Base-by-base conservation (phyloP, 2,329 filamentous ascomycete genomes). In the Trichoderma koningiopsis region DNA sequence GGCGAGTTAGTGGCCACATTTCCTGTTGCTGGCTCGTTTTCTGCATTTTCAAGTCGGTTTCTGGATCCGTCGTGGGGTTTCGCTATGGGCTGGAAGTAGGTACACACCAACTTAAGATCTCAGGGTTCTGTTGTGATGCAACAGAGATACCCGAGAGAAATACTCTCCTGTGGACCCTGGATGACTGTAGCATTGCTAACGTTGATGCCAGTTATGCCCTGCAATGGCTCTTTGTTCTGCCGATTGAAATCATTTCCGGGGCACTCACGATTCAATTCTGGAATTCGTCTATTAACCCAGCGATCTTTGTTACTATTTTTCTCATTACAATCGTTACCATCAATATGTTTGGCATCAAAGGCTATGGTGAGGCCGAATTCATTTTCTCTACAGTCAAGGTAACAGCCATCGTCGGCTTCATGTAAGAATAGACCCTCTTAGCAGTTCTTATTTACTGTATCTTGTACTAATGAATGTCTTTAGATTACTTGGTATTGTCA, bases 31-130 rank as follows among this genome's bases (percentile, higher is more conserved):
- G 60, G 60, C 14, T 55, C 60, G 22, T 63, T 63, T 55, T 63
- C 60, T 27, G 60, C 60, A 16, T 63, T 63, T 40, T 63, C 60
- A 16, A 63, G 60, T 29, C 60, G 60, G 8, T 64, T 64, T 37
- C 31, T 64, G 10, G 61, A 64, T n/a, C 61, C 61, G n/a, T 64
- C 61, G 14, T 64, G 61, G 61, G 61, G 61, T 0, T 64, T 64
- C 16, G 61, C 61, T 24, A 64, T 64, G 61, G 61, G 61, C 24
- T 64, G 61, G 61, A 64, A 64, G 61, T 63, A 63, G 10, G 61
- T 64, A 16, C 47, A 24, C 5, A 49, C 5, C 22, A 11, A 49
- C 2, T 24, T 4, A 5, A 37, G 13, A 53, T n/a, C 47, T 11
- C 13, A n/a, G 16, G 19, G 7, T 24, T 11, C 22, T 14, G 22